Conservation (phyloP, 805 yeast genomes). For the Scheffersomyces coipomensis region DNA sequence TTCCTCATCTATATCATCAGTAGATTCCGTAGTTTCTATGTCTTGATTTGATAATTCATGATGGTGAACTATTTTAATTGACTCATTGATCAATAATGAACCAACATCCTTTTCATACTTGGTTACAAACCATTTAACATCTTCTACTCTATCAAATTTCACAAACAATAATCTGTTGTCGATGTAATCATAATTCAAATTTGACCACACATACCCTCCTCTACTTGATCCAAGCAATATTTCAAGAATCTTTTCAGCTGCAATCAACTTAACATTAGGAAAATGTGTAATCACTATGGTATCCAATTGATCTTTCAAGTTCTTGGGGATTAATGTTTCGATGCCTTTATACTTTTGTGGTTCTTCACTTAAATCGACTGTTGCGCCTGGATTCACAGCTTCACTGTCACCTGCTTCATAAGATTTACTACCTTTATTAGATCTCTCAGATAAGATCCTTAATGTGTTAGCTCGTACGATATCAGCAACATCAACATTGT, state of each 20-base stretch:
- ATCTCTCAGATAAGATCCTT: constrained; percentile 5
- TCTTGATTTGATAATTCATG: neutral
- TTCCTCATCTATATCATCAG: constrained; percentile 1
- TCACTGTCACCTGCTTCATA: neutral
- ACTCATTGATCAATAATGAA: constrained; percentile 1
- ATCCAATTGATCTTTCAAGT: constrained; percentile 33
- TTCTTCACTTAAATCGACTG: constrained; percentile 13
- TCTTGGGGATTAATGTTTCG: constrained; percentile 26
- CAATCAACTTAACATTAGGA: constrained; percentile 23
- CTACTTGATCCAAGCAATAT: constrained; percentile 11
- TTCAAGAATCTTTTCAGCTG: constrained; percentile 32
- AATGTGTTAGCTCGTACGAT: constrained; percentile 12
- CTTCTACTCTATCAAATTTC: constrained; percentile 19
- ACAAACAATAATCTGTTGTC: constrained; percentile 33
- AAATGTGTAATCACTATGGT: constrained; percentile 32
- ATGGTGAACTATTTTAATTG: neutral
- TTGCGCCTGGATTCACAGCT: neutral
- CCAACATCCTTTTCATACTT: constrained; percentile 2
- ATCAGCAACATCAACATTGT: constrained; percentile 11
- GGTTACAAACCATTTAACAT: constrained; percentile 10
- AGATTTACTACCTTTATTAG: neutral
- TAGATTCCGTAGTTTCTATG: neutral
- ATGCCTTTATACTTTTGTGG: constrained; percentile 22
- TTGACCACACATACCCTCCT: constrained; percentile 31
- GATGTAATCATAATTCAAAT: constrained; percentile 27